Base-by-base conservation (phyloP, 164 flowering plant species). In the Annona squamosa region DNA sequence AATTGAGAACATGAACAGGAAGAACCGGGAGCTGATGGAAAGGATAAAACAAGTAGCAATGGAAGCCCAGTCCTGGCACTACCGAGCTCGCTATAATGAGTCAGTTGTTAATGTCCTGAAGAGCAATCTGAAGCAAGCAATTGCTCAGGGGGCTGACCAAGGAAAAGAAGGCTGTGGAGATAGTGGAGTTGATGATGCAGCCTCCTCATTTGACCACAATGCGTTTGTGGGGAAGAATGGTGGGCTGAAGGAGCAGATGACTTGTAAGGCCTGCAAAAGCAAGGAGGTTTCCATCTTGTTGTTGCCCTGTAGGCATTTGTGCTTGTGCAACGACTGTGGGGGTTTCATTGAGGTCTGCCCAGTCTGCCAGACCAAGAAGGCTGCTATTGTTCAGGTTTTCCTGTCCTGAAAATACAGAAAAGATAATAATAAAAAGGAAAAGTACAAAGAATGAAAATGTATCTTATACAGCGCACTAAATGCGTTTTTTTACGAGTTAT, bases 111-210 rank as follows among this genome's bases (percentile, higher is more conserved):
- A 85, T 73, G 80, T 78, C 68, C 77, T 93, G 52, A 89, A 84
- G 81, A 84, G 43, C 84, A 90, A 91, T 72, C 90, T 93, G 46
- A 82, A 87, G 78, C 93, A 86, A 70, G 91, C 86, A 65, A 81
- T 88, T 47, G 86, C 88, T 67, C 92, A 88, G 65, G 89, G 90
- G 5, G 87, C 85, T 46, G 87, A 78, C 16, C 92, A 82, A 67
- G 86, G 75, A 37, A 89, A 84, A 73, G 98, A 93, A 84, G 97
- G 98, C 5, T 91, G 84, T 71, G 97, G 97, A 1, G 97, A 93
- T 77, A 91, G 88, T 64, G 93, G 87, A 72, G 82, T 84, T 2
- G 97, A 91, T 67, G 96, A 93, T 77, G 87, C 94, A 19, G 90
- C 90, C 13, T 93, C 84, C 44, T 81, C 94, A 0, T 86, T 78